Evolutionary conservation across 495 filamentous ascomycete species (phyloP), one percentile per base, ranked within the genome.

Genomic region (Xylaria telfairii): DNA sequence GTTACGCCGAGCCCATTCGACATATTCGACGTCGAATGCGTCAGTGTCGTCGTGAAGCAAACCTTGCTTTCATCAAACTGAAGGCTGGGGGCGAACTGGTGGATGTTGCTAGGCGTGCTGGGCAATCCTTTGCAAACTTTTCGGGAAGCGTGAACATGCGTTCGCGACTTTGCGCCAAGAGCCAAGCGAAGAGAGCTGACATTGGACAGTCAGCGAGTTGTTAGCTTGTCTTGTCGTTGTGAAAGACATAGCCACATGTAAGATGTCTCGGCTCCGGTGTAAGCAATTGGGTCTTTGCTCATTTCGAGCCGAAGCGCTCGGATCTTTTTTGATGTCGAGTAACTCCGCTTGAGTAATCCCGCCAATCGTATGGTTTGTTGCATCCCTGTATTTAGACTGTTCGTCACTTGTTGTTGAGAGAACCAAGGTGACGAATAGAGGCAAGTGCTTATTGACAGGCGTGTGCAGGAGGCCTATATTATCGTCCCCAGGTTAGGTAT

Each of bases 171-270:
- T 26, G n/a, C 64, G 64, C 64, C 64, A 66, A 66, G 64, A 41
- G 61, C 61, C 47, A 54, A 53, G 32, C 42, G 17, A 32, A 15
- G 24, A 53, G 2, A 66, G 47, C 63, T 66, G 32, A 66, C 32
- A 66, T 15, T 54, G n/a, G 63, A 66, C 47, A 47, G 61, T 64
- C 61, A 64, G 61, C 41, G 61, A 32, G 24, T 64, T 24, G 7
- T 46, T 10, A 17, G 8, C 26, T 9, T 32, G 61, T 41, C 15
- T 46, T 26, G 61, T 64, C 24, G 41, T 47, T 46, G 61, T 9
- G 13, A 30, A 26, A 46, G 39, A 46, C 61, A 28, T 19, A 41
- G 59, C 59, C 59, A 42, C 37, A 62, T 15, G 28, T 7, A 59
- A 37, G 32, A n/a, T 37, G 32, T 32, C 56, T 59, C 21, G 19